Conservation (phyloP, 345 rosid species). For the Linum tenue region DNA sequence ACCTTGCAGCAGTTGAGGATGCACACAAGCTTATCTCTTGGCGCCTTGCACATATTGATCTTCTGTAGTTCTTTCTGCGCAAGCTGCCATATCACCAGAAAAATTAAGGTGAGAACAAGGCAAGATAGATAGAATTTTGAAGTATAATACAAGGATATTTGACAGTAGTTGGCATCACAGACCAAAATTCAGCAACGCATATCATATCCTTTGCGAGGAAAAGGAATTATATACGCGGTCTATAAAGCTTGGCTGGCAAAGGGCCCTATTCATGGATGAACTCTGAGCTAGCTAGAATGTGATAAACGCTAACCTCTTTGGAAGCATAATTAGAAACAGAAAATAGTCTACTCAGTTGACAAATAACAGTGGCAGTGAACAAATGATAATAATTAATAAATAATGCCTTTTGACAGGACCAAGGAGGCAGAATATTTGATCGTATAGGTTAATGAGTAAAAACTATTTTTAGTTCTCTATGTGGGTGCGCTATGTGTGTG, state of each 20-base stretch:
- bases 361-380: no score
- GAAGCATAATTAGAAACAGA: not conserved
- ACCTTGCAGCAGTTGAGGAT: conserved; percentile 95
- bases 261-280: not conserved
- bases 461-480: no score
- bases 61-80: conserved; percentile 95
- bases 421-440: no score
- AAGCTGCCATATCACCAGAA: conserved; percentile 41
- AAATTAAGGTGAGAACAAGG: conserved; percentile 8
- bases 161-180: no score
- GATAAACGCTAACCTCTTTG: not conserved
- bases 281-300: not conserved
- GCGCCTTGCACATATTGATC: conserved; percentile 94
- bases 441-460: no score
- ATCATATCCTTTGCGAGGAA: not conserved
- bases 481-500: no score
- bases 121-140: not conserved
- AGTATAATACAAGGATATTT: not conserved
- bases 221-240: not conserved
- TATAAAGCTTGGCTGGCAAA: not conserved
- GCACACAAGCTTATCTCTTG: conserved; percentile 93
- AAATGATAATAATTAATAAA: no score
- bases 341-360: no score
- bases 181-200: not conserved
- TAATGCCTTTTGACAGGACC: no score